phyloP scores from a whole-genome alignment of 164 flowering plant genomes.

The Houttuynia cordata region DNA sequence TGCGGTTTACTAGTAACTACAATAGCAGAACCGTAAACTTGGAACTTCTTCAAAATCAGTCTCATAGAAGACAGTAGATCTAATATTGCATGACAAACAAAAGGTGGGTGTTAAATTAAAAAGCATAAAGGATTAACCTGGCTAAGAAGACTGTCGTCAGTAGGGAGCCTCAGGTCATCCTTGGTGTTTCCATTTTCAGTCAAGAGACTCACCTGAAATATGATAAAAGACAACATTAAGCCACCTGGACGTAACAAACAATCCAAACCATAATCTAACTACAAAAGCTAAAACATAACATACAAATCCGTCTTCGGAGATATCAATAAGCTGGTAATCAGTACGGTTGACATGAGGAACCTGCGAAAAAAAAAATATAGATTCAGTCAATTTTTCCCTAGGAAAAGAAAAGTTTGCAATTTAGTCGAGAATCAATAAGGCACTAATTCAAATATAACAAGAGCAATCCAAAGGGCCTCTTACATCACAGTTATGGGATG shows the following conservation, averaged over 20 bases:
- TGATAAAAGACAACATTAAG: not conserved
- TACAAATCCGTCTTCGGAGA: conserved; percentile 51
- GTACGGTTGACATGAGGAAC: conserved; percentile 49
- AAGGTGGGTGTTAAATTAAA: too few species aligned
- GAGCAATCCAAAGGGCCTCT: not conserved
- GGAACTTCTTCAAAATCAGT: too few species aligned
- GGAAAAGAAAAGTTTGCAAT: too few species aligned
- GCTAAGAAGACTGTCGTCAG: conserved; percentile 12
- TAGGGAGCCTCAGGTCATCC: conserved; percentile 17
- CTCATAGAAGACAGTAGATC: too few species aligned
- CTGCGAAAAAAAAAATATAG: conserved; percentile 16
- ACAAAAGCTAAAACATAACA: conserved; percentile 1
- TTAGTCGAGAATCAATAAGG: too few species aligned
- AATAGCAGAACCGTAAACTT: too few species aligned
- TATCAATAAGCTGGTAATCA: conserved; percentile 52
- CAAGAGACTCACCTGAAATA: conserved; percentile 15
- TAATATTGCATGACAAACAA: too few species aligned
- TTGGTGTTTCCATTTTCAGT: conserved; percentile 16
- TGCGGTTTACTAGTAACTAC: too few species aligned
- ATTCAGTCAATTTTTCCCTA: not conserved
- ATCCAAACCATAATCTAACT: too few species aligned
- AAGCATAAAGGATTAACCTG: conserved; percentile 4
- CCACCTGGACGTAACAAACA: too few species aligned
- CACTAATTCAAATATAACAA: too few species aligned
- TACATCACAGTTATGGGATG: conserved; percentile 67